A percentile compares a stretch with the other conserved stretches of the same genome.
Evolutionary conservation across 352 stramenopile species (phyloP).

Genomic region (Phytophthora multivora): DNA sequence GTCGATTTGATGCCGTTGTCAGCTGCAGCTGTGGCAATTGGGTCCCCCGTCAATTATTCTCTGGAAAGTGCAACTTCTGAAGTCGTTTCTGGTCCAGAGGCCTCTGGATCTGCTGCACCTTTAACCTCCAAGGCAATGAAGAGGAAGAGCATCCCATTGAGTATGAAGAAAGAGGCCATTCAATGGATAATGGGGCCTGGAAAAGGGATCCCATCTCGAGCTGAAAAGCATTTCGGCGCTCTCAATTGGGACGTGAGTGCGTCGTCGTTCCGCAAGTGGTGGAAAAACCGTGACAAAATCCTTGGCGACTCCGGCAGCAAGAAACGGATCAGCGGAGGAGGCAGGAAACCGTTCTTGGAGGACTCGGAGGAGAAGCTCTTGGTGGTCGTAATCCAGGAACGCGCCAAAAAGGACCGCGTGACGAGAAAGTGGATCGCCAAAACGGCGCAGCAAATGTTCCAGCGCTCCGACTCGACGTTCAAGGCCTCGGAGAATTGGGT

Average conservation of each 20-base stretch:
- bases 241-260: slow-evolving; percentile 79
- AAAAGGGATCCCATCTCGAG: slow-evolving; percentile 70
- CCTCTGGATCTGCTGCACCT: not conserved
- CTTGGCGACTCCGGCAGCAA: slow-evolving; percentile 69
- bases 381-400: slow-evolving; percentile 77
- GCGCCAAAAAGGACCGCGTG: slow-evolving; percentile 78
- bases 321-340: slow-evolving; percentile 74
- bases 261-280: slow-evolving; percentile 85
- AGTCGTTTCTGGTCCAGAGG: not conserved
- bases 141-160: slow-evolving; percentile 79
- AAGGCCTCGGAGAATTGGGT: slow-evolving; percentile 87
- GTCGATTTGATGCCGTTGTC: slow-evolving; percentile 43
- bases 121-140: slow-evolving; percentile 37
- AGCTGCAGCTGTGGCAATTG: slow-evolving; percentile 19
- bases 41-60: slow-evolving; percentile 1
- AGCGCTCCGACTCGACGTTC: slow-evolving; percentile 69
- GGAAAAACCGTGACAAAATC: slow-evolving; percentile 86
- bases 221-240: slow-evolving; percentile 75
- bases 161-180: slow-evolving; percentile 86
- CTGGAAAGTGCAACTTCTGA: slow-evolving; percentile 10
- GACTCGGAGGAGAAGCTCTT: slow-evolving; percentile 73
- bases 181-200: slow-evolving; percentile 78
- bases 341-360: slow-evolving; percentile 73
- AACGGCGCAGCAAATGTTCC: slow-evolving; percentile 86
- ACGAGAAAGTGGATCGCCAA: slow-evolving; percentile 86